Conservation (phyloP, 2,329 filamentous ascomycete species). For the Thielaviopsis cerberus region DNA sequence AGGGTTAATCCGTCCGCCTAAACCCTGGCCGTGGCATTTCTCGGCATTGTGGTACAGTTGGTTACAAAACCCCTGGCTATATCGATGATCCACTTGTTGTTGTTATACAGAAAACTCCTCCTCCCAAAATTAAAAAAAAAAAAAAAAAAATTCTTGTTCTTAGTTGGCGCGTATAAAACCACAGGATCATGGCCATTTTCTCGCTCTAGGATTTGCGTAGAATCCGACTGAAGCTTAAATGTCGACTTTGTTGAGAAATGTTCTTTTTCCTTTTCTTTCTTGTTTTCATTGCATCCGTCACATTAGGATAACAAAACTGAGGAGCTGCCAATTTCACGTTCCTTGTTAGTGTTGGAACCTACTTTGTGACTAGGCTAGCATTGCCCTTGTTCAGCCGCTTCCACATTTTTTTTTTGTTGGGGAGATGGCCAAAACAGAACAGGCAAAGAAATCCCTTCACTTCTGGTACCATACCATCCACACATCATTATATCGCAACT, state of each 20-base stretch:
- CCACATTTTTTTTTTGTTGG: not conserved
- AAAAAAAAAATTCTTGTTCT: no score
- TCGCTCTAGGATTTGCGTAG: no score
- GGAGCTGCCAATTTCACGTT: not conserved
- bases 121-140: no score
- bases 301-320: not conserved
- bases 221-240: not conserved
- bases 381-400: not conserved
- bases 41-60: no score
- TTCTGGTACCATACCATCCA: not conserved
- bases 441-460: not conserved
- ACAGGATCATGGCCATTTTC: not conserved
- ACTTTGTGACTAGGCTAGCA: not conserved
- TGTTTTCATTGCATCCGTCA: not conserved
- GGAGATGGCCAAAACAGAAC: not conserved
- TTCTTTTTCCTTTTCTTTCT: not conserved
- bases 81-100: no score
- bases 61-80: no score
- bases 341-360: not conserved
- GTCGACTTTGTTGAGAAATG: not conserved
- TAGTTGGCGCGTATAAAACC: not conserved
- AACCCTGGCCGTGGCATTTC: not conserved
- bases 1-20: not conserved
- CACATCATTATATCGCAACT: not conserved
- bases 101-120: no score